Conservation (phyloP, 257 asterid genomes). For the Gentiana straminea region DNA sequence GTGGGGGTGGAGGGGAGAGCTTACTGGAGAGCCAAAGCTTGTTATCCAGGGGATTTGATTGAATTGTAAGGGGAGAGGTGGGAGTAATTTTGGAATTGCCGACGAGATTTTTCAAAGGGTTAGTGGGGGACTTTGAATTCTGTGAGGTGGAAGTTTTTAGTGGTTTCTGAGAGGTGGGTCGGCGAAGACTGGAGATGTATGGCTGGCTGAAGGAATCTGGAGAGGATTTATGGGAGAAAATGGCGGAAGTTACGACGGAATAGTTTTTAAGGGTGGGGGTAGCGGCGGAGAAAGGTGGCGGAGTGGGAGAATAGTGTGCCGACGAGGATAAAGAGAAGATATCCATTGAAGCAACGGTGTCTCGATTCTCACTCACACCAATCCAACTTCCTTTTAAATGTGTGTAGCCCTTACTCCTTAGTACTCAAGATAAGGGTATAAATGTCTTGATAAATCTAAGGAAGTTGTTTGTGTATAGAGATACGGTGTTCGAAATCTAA, state of each 20-base stretch:
- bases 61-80: constrained; percentile 10
- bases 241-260: constrained; percentile 4
- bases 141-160: constrained; percentile 25
- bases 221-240: constrained; percentile 10
- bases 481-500: too few relatives aligned
- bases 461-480: too few relatives aligned
- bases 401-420: too few relatives aligned
- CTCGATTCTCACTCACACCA: too few relatives aligned
- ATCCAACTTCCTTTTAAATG: too few relatives aligned
- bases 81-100: constrained; percentile 13
- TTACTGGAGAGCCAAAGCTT: constrained; percentile 85
- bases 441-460: too few relatives aligned
- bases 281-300: constrained; percentile 19
- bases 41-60: constrained; percentile 34
- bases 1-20: constrained; percentile 50
- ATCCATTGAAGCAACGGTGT: constrained; percentile 1
- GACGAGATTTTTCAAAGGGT: constrained; percentile 51
- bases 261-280: constrained; percentile 14
- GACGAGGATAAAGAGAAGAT: constrained; percentile 19
- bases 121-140: constrained; percentile 25
- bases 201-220: constrained; percentile 10
- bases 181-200: constrained; percentile 24
- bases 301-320: constrained; percentile 13
- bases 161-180: constrained; percentile 50
- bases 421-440: too few relatives aligned